Conservation (phyloP, 805 yeast genomes). For the Candida incommunis region DNA sequence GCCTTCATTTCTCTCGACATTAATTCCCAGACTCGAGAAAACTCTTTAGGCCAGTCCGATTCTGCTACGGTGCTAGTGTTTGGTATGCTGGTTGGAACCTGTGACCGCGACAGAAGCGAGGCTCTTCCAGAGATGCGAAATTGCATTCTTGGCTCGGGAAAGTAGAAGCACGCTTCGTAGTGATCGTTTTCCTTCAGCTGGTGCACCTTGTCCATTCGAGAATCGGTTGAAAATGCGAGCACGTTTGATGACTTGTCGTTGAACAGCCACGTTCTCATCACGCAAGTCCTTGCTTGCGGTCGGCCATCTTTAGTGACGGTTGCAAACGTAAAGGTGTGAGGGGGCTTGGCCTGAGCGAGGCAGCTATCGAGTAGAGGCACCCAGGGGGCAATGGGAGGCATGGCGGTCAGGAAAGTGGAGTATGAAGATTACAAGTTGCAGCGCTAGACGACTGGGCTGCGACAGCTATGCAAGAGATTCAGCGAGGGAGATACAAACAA, state of each 20-base stretch:
- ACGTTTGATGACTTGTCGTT: conserved; percentile 53
- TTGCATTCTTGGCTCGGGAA: conserved; percentile 47
- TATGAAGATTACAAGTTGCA: too few relatives aligned
- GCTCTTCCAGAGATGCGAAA: conserved; percentile 61
- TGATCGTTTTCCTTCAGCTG: conserved; percentile 33
- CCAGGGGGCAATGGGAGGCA: conserved; percentile 58
- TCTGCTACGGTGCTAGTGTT: conserved; percentile 31
- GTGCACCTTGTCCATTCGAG: conserved; percentile 46
- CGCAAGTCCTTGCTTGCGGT: conserved; percentile 59
- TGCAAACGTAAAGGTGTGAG: conserved; percentile 51
- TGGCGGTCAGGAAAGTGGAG: too few relatives aligned
- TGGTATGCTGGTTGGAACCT: not conserved
- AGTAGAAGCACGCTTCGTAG: conserved; percentile 69
- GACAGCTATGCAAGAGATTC: too few relatives aligned
- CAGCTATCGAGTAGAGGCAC: conserved; percentile 49
- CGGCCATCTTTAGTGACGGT: conserved; percentile 35
- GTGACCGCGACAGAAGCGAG: conserved; percentile 23
- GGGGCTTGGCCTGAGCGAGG: conserved; percentile 36
- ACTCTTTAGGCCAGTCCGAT: conserved; percentile 57
- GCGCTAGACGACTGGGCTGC: too few relatives aligned
- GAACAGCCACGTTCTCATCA: conserved; percentile 63
- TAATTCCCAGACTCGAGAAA: conserved; percentile 45
- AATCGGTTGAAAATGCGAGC: conserved; percentile 57
- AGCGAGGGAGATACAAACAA: too few relatives aligned
- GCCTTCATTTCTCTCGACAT: conserved; percentile 47